Base-by-base conservation (phyloP, 441 rosid species). In the Arabidopsis hybrid region DNA sequence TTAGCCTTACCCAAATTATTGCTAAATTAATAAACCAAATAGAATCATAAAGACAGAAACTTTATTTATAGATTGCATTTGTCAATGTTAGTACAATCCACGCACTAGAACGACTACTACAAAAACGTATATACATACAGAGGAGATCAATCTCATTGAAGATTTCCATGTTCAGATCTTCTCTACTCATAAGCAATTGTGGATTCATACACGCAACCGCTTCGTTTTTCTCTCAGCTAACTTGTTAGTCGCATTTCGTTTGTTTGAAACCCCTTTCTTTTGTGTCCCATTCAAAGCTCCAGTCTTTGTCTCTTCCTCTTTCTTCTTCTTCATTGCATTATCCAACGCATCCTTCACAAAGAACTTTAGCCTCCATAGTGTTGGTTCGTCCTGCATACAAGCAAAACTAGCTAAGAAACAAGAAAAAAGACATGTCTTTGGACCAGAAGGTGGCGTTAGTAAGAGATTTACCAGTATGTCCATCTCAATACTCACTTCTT, bases 361-460 rank as follows among this genome's bases (percentile, higher is more conserved):
- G 72, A 86, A 77, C 78, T 88, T 95, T 72, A 95, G 80, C 83
- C 90, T 89, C 99, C 99, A 93, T 3, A 95, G 79, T 18, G 99
- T 95, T 53, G 95, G 83, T 78, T 92, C 98, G n/a, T 86, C 85
- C 93, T 88, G 87, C 79, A 51, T 50, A 50, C 63, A 71, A 42
- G 31, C 26, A 56, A 11, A 49, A 49, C 47, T 17, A 38, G 34
- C 31, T 70, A 10, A 52, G 39, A 12, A 34, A 13, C 4, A 39
- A 56, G 34, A n/a, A n/a, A 29, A 46, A 16, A 13, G 9, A 61
- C 13, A 3, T 1, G 2, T n/a, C 16, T 59, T 59, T 0, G 6
- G 40, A 65, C 59, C 16, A 38, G 42, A 39, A 6, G 13, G 18
- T 56, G 55, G 65, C 60, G 62, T 78, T n/a, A 21, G 32, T 61